Base-by-base conservation (phyloP, 177 flowering plant species). In the Vitis hybrid region DNA sequence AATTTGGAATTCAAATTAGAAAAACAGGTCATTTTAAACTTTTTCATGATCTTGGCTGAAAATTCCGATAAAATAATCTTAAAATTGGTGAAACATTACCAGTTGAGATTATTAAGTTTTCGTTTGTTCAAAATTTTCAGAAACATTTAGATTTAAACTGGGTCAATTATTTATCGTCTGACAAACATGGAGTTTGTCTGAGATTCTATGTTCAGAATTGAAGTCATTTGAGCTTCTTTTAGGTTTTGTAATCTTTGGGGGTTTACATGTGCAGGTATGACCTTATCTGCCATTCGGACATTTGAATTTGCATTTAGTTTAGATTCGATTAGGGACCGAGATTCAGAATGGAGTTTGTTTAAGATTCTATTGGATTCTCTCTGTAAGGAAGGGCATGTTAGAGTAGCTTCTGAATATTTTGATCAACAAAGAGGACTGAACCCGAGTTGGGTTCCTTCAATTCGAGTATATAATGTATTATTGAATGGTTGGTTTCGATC, bases 361-460 rank as follows among this genome's bases (percentile, higher is more conserved):
- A 89, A 82, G 75, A 72, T 83, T 69, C 76, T 94, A 65, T 68
- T 90, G 56, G 97, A 89, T 75, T 80, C 95, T 2, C 85, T 94
- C 66, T 89, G 97, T 64, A 92, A 89, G 70, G 95, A 92, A 76
- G 95, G 97, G 62, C 86, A 71, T 79, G 85, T 81, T 48, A 81
- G 83, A 77, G 71, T 67, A 64, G 97, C 97, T n/a, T 75, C 85
- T 1, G 81, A 71, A 15, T 87, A 83, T 79, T 70, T 83, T 55
- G 76, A 74, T 62, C 73, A 66, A 59, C 81, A 64, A 69, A 80
- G 33, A 73, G 73, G 26, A 67, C 16, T 66, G 55, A 79, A 84
- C 11, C 72, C 82, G 11, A 52, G 55, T 48, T 83, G 87, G 88
- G 73, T 78, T 62, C 86, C 90, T 1, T 73, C 93, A 7, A 51